A percentile compares a stretch with the other conserved stretches of the same genome.
phyloP scores from a whole-genome alignment of 129 eudicot genomes.

The Erigeron canadensis region DNA sequence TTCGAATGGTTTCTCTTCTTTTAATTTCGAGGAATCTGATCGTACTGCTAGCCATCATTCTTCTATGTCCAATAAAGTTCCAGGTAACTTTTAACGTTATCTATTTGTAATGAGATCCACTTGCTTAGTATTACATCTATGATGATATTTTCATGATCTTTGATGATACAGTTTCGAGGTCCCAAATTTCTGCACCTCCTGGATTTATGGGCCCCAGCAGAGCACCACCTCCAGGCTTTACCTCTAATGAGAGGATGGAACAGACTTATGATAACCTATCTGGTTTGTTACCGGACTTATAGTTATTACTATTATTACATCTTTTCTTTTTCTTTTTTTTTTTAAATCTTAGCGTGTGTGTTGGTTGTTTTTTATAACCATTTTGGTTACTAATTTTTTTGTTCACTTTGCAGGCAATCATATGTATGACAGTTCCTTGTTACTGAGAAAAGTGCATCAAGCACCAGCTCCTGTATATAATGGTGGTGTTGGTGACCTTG shows the following conservation, averaged over 20 bases:
- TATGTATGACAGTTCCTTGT: constrained; percentile 47
- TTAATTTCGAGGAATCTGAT: constrained; percentile 47
- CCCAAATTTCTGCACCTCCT: constrained; percentile 96
- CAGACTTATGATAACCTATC: constrained; percentile 55
- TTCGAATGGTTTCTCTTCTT: constrained; percentile 56
- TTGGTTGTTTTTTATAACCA: no score
- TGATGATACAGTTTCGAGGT: constrained; percentile 56
- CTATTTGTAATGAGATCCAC: background rate
- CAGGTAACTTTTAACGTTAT: constrained; percentile 40
- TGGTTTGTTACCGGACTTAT: constrained; percentile 44
- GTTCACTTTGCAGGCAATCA: constrained; percentile 52
- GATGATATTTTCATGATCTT: background rate
- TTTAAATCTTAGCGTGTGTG: no score
- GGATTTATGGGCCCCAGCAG: constrained; percentile 82
- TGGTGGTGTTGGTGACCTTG: constrained; percentile 58
- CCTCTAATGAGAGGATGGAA: constrained; percentile 65
- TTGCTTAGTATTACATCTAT: background rate
- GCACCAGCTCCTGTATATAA: constrained; percentile 51
- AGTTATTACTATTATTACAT: background rate
- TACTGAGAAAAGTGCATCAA: constrained; percentile 64
- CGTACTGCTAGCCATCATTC: constrained; percentile 44
- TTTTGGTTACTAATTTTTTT: background rate
- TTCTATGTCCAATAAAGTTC: constrained; percentile 42
- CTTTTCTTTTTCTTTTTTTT: background rate
- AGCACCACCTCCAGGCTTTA: constrained; percentile 96